Percentiles rank a stretch among this genome's conserved stretches.
These are phyloP conservation scores for Mucor indicus DNA, from an alignment of 371 early-diverging fungal species.

Conservation along the genomic window DNA sequence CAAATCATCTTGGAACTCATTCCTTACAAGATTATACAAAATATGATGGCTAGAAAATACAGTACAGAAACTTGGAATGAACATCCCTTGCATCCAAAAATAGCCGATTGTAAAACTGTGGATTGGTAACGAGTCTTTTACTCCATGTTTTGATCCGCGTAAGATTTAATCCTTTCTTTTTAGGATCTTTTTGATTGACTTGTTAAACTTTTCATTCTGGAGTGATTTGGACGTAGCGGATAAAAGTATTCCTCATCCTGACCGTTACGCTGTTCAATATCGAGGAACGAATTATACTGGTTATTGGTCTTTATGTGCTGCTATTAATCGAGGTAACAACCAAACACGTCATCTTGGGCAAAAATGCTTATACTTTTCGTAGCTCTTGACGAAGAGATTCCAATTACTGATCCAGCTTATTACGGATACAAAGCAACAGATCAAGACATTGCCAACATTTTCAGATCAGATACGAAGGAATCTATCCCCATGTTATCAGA, in stretches of 20 bases:
- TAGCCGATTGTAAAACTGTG: constrained; percentile 52
- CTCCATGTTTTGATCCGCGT: constrained; percentile 24
- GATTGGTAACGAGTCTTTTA: constrained; percentile 51
- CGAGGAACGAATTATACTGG: constrained; percentile 68
- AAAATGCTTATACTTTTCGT: too few relatives aligned
- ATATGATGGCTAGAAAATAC: constrained; percentile 63
- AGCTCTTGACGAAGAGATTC: constrained; percentile 63
- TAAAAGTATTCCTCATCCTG: constrained; percentile 46
- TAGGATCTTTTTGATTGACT: constrained; percentile 84
- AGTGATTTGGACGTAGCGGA: constrained; percentile 55
- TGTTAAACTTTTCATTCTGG: constrained; percentile 93
- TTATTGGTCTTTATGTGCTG: constrained; percentile 86
- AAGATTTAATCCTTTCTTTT: constrained; percentile 36
- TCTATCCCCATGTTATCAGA: constrained; percentile 63
- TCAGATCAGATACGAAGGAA: constrained; percentile 65
- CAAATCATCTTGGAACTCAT: not conserved
- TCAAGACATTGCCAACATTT: constrained; percentile 49
- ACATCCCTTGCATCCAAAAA: constrained; percentile 70
- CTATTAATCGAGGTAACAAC: constrained; percentile 66
- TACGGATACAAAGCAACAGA: constrained; percentile 40
- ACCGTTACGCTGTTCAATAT: constrained; percentile 63
- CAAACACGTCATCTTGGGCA: not conserved
- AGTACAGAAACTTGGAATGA: constrained; percentile 73
- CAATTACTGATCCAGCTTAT: constrained; percentile 58
- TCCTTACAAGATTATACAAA: constrained; percentile 40